Conservation (phyloP, 768 basidiomycete species). For the Naganishia vishniacii region DNA sequence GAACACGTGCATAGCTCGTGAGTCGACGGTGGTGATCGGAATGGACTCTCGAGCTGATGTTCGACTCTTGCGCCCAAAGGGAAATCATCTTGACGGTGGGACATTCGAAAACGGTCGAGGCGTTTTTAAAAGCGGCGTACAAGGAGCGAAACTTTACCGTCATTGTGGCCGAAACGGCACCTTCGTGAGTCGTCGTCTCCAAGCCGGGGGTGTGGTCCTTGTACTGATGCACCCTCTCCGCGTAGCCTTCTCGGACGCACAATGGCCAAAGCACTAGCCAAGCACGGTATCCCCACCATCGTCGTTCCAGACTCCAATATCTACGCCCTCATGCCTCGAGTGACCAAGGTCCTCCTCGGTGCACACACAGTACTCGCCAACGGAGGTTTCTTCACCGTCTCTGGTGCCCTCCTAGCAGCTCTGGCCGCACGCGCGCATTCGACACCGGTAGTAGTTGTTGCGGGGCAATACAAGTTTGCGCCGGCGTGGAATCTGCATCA, state of each 20-base stretch:
- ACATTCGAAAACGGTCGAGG: constrained; percentile 87
- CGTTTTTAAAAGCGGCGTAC: constrained; percentile 84
- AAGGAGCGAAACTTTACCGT: constrained; percentile 89
- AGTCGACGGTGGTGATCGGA: constrained; percentile 43
- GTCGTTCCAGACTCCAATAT: constrained; percentile 94
- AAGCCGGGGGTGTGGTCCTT: background rate
- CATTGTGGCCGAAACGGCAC: constrained; percentile 91
- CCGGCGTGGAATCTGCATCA: constrained; percentile 56
- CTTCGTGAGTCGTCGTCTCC: constrained; percentile 60
- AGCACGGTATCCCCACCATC: constrained; percentile 83
- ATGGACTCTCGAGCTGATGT: constrained; percentile 17
- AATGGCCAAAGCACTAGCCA: constrained; percentile 75
- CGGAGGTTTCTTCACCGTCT: constrained; percentile 86
- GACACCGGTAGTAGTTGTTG: constrained; percentile 86
- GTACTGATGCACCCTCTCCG: background rate
- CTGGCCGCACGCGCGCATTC: constrained; percentile 82
- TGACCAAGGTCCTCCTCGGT: constrained; percentile 92
- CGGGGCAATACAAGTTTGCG: constrained; percentile 93
- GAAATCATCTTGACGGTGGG: constrained; percentile 93
- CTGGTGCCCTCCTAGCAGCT: constrained; percentile 77
- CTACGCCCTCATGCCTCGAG: constrained; percentile 90
- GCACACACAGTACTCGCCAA: constrained; percentile 95
- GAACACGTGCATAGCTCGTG: constrained; percentile 99
- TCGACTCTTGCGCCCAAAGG: constrained; percentile 51
- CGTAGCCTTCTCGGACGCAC: constrained; percentile 73